Evolutionary conservation across 1,139 yeast genomes (phyloP).

Genomic region (Taiozyma sp.): DNA sequence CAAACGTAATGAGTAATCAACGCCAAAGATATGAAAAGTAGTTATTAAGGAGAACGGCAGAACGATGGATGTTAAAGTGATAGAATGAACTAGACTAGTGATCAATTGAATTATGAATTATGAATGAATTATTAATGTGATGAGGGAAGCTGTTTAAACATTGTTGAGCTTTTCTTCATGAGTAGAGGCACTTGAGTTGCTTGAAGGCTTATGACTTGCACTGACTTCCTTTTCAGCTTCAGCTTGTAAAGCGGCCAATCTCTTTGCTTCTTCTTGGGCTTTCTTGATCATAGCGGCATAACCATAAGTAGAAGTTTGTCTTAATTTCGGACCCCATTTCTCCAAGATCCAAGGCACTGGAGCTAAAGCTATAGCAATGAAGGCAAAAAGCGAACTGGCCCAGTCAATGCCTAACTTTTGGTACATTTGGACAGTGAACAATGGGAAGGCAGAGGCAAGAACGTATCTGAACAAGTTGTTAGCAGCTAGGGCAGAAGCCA

Average conservation of each 20-base stretch:
- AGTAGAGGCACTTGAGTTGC: slow-evolving; percentile 4
- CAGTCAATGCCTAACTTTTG: slow-evolving; percentile 59
- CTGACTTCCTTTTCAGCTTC: slow-evolving; percentile 10
- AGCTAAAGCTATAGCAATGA: slow-evolving; percentile 62
- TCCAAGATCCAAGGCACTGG: slow-evolving; percentile 65
- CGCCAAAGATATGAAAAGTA: background rate
- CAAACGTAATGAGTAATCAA: background rate
- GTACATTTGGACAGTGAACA: slow-evolving; percentile 75
- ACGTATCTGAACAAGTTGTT: slow-evolving; percentile 65
- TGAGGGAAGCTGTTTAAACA: background rate
- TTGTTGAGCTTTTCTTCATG: slow-evolving; percentile 2
- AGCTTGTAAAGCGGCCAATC: slow-evolving; percentile 10
- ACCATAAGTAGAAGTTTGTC: slow-evolving; percentile 52
- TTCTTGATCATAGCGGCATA: slow-evolving; percentile 43
- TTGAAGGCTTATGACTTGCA: background rate
- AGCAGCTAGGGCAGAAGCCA: slow-evolving; percentile 78
- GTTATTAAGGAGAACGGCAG: background rate
- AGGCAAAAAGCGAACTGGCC: slow-evolving; percentile 75
- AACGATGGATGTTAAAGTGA: background rate
- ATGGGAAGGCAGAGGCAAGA: slow-evolving; percentile 57
- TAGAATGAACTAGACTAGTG: background rate
- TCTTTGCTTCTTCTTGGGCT: slow-evolving; percentile 26
- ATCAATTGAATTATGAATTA: background rate
- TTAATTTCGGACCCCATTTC: slow-evolving; percentile 46
- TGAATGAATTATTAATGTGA: background rate